Base-by-base conservation (phyloP, 2,329 filamentous ascomycete genomes). In the Fusarium napiforme region DNA sequence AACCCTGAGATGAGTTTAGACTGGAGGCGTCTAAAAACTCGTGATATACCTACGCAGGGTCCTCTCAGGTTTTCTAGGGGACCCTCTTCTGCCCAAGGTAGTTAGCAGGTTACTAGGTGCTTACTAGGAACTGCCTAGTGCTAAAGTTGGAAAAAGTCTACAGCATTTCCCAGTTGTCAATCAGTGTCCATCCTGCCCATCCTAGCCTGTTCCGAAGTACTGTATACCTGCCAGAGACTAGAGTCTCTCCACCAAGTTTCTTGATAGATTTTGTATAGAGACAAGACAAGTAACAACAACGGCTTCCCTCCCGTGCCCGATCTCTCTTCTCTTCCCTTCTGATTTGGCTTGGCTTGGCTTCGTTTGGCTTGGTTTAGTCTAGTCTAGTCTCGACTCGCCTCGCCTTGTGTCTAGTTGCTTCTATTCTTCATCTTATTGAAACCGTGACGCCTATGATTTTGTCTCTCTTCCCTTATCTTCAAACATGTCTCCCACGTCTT, bases 391-490 rank as follows among this genome's bases (percentile, higher is more conserved):
- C 43, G 43, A 30, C 55, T 63, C 34, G 21, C 32, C 16, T 36
- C 49, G n/a, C 21, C 23, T 23, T 23, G 21, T 60, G 18, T 52
- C 23, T 32, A 43, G 57, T 49, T 45, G 42, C 32, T 53, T 46
- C 39, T 49, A 40, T 36, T 46, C 18, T 62, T 55, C 34, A 64
- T 64, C 60, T 30, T 43, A 42, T 23, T 47, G 61, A 59, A 65
- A 40, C 49, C 39, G 71, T 74, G 71, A 74, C 72, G 71, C 71
- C 67, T 58, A 65, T 28, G 67, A 74, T 45, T 73, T 71, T 36
- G 46, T 46, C 40, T 23, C 28, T 26, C 23, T 56, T 34, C 32
- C 50, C 37, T 49, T 49, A 49, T 50, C 30, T 19, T 42, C 32
- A 16, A 55, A 19, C 30, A 26, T 36, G 11, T 19, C 30, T 30